These are phyloP conservation scores for Yamadazyma sp. DNA, from an alignment of 805 yeast species.

Conservation along the genomic window DNA sequence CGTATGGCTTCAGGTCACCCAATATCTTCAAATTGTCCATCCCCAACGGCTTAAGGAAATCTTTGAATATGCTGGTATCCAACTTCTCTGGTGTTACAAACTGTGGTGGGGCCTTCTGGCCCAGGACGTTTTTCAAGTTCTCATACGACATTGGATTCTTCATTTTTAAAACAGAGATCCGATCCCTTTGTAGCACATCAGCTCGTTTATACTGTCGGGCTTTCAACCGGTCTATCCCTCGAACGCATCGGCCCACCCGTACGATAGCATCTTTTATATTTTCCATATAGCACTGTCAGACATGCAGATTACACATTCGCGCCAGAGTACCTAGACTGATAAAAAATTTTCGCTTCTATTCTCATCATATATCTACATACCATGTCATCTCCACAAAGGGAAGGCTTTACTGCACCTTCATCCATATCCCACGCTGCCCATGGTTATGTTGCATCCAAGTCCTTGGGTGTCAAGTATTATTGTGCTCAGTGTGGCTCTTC, in stretches of 20 bases:
- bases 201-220: background rate
- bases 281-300: conserved; percentile 7
- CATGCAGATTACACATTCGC: conserved; percentile 7
- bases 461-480: conserved; percentile 85
- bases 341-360: conserved; percentile 8
- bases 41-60: conserved; percentile 35
- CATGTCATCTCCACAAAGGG: conserved; percentile 62
- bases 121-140: no score
- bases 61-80: no score
- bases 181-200: background rate
- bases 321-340: background rate
- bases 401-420: conserved; percentile 83
- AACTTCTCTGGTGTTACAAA: no score
- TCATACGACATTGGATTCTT: no score
- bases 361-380: background rate
- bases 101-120: no score
- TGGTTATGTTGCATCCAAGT: conserved; percentile 63
- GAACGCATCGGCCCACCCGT: conserved; percentile 8
- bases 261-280: conserved; percentile 7
- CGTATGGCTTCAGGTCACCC: conserved; percentile 24
- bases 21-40: conserved; percentile 34
- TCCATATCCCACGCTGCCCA: conserved; percentile 76
- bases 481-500: conserved; percentile 96
- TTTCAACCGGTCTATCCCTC: conserved; percentile 5
- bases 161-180: background rate